Conservation (phyloP, 306 rosid species). For the Inga leiocalycina region DNA sequence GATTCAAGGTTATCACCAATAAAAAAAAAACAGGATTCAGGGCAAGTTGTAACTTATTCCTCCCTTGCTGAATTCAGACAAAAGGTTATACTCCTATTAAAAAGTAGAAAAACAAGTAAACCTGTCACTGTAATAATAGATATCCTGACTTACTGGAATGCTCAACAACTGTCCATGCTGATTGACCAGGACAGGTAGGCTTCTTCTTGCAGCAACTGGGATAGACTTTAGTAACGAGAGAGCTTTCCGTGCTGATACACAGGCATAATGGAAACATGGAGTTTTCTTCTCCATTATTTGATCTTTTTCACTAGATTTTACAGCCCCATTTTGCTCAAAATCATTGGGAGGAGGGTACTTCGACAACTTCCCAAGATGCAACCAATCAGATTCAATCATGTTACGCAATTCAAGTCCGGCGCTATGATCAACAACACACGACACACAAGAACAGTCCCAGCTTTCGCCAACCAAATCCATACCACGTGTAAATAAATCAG, state of each 20-base stretch:
- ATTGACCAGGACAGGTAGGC: slow-evolving; percentile 77
- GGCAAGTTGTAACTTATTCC: slow-evolving; percentile 10
- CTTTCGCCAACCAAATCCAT: slow-evolving; percentile 33
- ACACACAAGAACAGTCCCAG: slow-evolving; percentile 34
- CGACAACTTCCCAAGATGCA: slow-evolving; percentile 70
- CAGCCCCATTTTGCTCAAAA: slow-evolving; percentile 29
- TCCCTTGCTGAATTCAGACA: neutral
- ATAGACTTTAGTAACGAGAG: slow-evolving; percentile 56
- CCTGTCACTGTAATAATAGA: neutral
- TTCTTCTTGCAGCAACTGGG: slow-evolving; percentile 88
- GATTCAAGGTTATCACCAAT: neutral
- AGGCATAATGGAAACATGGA: slow-evolving; percentile 54
- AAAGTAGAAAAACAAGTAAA: neutral
- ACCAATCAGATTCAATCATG: slow-evolving; percentile 89
- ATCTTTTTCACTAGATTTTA: slow-evolving; percentile 21
- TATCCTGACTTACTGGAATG: slow-evolving; percentile 70
- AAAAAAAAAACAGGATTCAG: neutral
- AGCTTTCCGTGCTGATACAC: slow-evolving; percentile 68
- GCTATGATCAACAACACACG: slow-evolving; percentile 44
- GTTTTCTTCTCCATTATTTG: slow-evolving; percentile 40
- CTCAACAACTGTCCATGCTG: slow-evolving; percentile 62
- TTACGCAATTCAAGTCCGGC: slow-evolving; percentile 54
- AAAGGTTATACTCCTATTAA: neutral
- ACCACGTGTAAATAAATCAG: slow-evolving; percentile 32
- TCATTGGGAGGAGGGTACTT: slow-evolving; percentile 38